Evolutionary conservation across 2,329 filamentous ascomycete genomes (phyloP), one percentile per base, ranked within the genome.

Genomic region (Aspergillus aculeatinus): DNA sequence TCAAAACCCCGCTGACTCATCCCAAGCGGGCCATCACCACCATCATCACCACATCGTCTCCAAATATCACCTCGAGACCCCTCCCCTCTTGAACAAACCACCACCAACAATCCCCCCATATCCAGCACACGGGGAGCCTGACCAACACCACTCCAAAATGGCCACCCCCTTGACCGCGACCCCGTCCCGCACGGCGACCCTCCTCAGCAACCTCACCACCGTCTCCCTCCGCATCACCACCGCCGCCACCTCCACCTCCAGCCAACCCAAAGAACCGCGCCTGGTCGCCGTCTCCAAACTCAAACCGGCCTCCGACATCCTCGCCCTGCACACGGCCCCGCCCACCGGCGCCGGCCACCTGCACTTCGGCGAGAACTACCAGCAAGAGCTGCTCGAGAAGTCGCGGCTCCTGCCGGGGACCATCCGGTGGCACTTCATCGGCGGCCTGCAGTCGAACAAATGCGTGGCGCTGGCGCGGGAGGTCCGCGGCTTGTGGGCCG

Each of bases 321-420:
- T 96, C 58, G 89, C 92, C 31, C 85, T 99, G 1, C 89, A 96
- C 78, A 82, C 85, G 68, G 76, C 81, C 0, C 81, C 83, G 1
- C 27, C 27, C 27, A 29, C 27, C 7, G 27, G 27, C 1, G 75
- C 79, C 31, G 76, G 79, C 1, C 90, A 93, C 57, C 67, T 82
- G 19, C 91, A 99, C 78, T 98, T 98, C 75, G 95, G 95, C 69
- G 95, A 99, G 79, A 99, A 99, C 81, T 99, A 99, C 79, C 84
- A 89, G 4, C 90, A 94, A 77, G 95, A 99, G 77, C 85, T 99
- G 57, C 83, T 84, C 60, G 89, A 96, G 74, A 99, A 99, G 77
- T 89, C 92, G 1, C 83, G 85, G 39, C 74, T 96, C 21, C 84
- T 99, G 11, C 94, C 95, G 0, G 79, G 70, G 4, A 70, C 79